Conservation (phyloP, 2,329 filamentous ascomycete genomes). For the Talaromyces sp. region DNA sequence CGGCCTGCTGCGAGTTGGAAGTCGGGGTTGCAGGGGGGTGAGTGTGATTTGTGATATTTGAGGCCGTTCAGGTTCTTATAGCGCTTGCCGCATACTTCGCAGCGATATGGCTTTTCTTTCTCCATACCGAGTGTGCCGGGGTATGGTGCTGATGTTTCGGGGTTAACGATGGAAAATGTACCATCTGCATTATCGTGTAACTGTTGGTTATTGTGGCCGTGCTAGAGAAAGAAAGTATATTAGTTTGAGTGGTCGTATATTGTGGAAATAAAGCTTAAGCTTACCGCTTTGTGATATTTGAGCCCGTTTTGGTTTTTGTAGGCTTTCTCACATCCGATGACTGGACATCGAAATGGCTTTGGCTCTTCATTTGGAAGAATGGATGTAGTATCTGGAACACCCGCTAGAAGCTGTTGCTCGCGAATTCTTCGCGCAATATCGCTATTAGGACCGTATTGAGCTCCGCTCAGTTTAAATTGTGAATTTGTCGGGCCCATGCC, state of each 20-base stretch:
- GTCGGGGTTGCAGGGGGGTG: constrained; percentile 86
- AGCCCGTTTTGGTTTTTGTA: constrained; percentile 99
- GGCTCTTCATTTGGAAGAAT: constrained; percentile 76
- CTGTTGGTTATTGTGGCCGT: constrained; percentile 95
- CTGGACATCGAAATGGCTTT: constrained; percentile 96
- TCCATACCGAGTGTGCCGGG: constrained; percentile 99
- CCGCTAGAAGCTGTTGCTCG: constrained; percentile 65
- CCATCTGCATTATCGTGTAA: constrained; percentile 96
- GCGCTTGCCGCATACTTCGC: constrained; percentile 93
- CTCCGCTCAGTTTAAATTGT: constrained; percentile 73
- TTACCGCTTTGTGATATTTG: constrained; percentile 78
- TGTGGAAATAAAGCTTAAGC: constrained; percentile 27
- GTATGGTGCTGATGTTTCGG: constrained; percentile 89
- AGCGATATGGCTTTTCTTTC: constrained; percentile 98
- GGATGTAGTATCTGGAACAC: constrained; percentile 52
- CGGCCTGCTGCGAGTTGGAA: constrained; percentile 58
- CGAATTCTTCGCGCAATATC: constrained; percentile 70
- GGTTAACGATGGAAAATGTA: constrained; percentile 97
- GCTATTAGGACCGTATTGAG: constrained; percentile 75
- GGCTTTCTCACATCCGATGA: constrained; percentile 97
- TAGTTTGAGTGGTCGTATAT: not conserved
- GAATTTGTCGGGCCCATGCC: constrained; percentile 66
- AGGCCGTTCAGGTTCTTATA: constrained; percentile 99
- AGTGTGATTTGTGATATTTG: constrained; percentile 90
- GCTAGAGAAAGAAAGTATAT: constrained; percentile 47